phyloP scores from a whole-genome alignment of 495 filamentous ascomycete genomes.

The Talaromyces stipitatus region DNA sequence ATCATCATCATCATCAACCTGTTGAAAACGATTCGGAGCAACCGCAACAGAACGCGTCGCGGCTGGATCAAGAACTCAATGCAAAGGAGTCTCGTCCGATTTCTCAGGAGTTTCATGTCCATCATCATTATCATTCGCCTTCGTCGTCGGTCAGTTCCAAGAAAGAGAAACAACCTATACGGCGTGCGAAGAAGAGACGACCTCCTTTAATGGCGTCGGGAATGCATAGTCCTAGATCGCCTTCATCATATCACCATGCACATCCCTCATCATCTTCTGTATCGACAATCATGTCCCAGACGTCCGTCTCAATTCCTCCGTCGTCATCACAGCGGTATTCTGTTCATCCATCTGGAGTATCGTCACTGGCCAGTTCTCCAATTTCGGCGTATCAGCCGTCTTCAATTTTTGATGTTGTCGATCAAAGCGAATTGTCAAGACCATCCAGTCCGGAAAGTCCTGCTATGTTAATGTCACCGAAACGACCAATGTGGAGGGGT shows the following conservation, averaged over 20 bases:
- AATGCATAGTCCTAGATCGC: conserved; percentile 32
- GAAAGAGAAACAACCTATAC: conserved; percentile 44
- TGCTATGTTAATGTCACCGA: conserved; percentile 39
- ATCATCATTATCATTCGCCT: conserved; percentile 81
- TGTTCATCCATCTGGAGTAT: conserved; percentile 54
- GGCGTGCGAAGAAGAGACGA: conserved; percentile 65
- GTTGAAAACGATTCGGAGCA: conserved; percentile 26
- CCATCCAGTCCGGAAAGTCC: conserved; percentile 70
- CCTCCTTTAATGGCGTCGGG: conserved; percentile 45
- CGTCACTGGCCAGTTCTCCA: conserved; percentile 78
- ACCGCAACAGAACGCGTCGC: conserved; percentile 15
- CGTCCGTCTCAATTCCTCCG: conserved; percentile 51
- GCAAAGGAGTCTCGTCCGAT: conserved; percentile 41
- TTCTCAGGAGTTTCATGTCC: conserved; percentile 76
- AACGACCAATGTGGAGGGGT: conserved; percentile 31
- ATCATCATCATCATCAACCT: conserved; percentile 67
- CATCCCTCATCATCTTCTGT: conserved; percentile 41
- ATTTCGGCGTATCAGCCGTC: conserved; percentile 64
- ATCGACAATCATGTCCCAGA: conserved; percentile 54
- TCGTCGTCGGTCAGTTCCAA: conserved; percentile 32
- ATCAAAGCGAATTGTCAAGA: conserved; percentile 51
- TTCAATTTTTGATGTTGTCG: conserved; percentile 66
- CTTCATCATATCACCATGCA: conserved; percentile 26
- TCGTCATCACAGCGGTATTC: conserved; percentile 49
- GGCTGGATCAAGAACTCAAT: conserved; percentile 61